phyloP scores from a whole-genome alignment of 352 stramenopile genomes.

The Globisporangium viniferum region DNA sequence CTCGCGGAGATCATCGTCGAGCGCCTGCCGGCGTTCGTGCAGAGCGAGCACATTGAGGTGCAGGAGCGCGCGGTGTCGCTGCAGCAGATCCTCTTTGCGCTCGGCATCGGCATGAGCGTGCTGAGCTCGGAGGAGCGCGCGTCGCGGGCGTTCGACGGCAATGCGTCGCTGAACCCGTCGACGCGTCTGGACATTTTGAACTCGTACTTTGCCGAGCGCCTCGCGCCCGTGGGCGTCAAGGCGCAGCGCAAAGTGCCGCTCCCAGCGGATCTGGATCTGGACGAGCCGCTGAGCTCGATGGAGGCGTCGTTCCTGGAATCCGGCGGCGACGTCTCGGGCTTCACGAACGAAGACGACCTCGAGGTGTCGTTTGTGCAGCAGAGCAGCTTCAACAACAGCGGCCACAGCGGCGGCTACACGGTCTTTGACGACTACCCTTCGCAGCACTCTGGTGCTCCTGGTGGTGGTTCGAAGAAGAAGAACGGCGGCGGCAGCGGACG shows the following conservation, averaged over 20 bases:
- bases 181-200: slow-evolving; percentile 59
- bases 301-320: slow-evolving; percentile 76
- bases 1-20: slow-evolving; percentile 84
- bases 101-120: slow-evolving; percentile 55
- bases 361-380: slow-evolving; percentile 82
- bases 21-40: slow-evolving; percentile 84
- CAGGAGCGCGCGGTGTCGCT: slow-evolving; percentile 92
- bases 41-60: slow-evolving; percentile 93
- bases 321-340: slow-evolving; percentile 59
- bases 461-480: slow-evolving; percentile 21
- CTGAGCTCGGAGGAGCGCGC: slow-evolving; percentile 61
- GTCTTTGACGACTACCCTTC: slow-evolving; percentile 21
- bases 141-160: slow-evolving; percentile 63
- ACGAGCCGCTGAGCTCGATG: slow-evolving; percentile 45
- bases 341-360: slow-evolving; percentile 68
- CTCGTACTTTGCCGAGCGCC: slow-evolving; percentile 75
- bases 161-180: slow-evolving; percentile 35
- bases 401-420: slow-evolving; percentile 15
- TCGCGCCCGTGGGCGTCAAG: slow-evolving; percentile 88
- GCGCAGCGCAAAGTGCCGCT: slow-evolving; percentile 91
- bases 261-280: slow-evolving; percentile 76
- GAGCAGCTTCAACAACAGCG: slow-evolving; percentile 23
- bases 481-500: slow-evolving; percentile 19
- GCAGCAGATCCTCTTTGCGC: slow-evolving; percentile 64
- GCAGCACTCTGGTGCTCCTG: slow-evolving; percentile 7